phyloP scores from a whole-genome alignment of 768 basidiomycete species.

The Roridomyces roridus region DNA sequence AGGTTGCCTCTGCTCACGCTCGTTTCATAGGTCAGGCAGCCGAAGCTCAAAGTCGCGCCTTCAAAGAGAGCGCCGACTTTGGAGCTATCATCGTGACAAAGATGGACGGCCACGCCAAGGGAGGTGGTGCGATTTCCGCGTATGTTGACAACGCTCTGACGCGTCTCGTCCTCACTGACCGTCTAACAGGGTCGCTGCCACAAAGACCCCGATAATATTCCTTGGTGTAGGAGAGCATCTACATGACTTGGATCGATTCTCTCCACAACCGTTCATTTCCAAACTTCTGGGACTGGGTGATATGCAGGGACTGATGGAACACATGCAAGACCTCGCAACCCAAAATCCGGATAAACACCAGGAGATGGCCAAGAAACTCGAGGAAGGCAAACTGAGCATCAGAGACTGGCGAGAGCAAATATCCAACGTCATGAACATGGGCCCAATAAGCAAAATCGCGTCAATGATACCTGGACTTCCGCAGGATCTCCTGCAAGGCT shows the following conservation, averaged over 20 bases:
- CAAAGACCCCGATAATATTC: conserved; percentile 98
- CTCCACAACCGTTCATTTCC: conserved; percentile 96
- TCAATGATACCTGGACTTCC: conserved; percentile 98
- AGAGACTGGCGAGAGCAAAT: conserved; percentile 98
- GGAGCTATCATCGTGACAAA: conserved; percentile 99
- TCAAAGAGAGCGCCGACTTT: conserved; percentile 97
- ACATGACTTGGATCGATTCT: conserved; percentile 95
- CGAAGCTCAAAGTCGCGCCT: conserved; percentile 93
- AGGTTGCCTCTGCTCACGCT: conserved; percentile 4
- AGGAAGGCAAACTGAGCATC: conserved; percentile 96
- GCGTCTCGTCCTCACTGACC: conserved; percentile 6
- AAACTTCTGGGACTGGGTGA: conserved; percentile 96
- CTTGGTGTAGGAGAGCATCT: conserved; percentile 97
- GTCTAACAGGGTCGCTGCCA: conserved; percentile 86
- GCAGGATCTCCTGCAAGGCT: conserved; percentile 88
- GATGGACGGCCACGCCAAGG: conserved; percentile 99
- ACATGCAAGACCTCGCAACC: conserved; percentile 95
- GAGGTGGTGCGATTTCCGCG: conserved; percentile 99
- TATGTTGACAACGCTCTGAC: conserved; percentile 49
- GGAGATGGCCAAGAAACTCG: conserved; percentile 96
- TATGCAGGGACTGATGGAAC: conserved; percentile 96
- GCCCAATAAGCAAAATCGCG: conserved; percentile 98
- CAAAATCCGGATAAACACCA: conserved; percentile 97
- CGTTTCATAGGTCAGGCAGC: conserved; percentile 84
- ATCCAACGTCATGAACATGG: conserved; percentile 98